Percentiles rank a stretch among this genome's conserved stretches.
phyloP scores from a whole-genome alignment of 2,329 filamentous ascomycete species.

The Neofusicoccum laricinum region DNA sequence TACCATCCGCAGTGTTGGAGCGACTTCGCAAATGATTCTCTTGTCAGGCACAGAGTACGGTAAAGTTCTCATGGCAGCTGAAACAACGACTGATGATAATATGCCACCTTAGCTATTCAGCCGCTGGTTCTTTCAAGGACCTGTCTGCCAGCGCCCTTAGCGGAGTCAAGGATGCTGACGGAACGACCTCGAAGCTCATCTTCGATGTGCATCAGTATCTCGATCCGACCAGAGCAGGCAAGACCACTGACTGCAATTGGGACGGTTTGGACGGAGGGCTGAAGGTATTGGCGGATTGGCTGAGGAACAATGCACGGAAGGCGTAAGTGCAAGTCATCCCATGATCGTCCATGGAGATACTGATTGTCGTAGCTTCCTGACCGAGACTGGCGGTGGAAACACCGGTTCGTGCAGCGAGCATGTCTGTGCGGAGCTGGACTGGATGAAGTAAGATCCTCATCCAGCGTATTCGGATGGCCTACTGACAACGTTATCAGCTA shows the following conservation, averaged over 20 bases:
- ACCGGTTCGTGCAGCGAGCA: conserved; percentile 29
- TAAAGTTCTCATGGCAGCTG: too few species aligned
- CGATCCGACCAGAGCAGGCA: conserved; percentile 57
- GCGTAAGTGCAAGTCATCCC: conserved; percentile 26
- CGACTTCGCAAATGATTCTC: conserved; percentile 3
- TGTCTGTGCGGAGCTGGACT: conserved; percentile 32
- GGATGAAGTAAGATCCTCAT: conserved; percentile 23
- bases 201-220: conserved; percentile 63
- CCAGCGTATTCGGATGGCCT: not conserved
- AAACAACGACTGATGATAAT: not conserved
- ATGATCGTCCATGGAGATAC: not conserved
- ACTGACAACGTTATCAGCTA: not conserved
- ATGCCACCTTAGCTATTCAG: not conserved
- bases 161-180: not conserved
- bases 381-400: conserved; percentile 49
- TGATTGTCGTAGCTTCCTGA: conserved; percentile 36
- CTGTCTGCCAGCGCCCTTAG: not conserved
- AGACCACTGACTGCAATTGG: conserved; percentile 50
- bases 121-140: not conserved
- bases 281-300: conserved; percentile 45
- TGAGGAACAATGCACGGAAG: conserved; percentile 48
- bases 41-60: not conserved
- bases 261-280: conserved; percentile 52
- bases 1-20: conserved; percentile 10
- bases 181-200: not conserved